Evolutionary conservation across 805 yeast genomes (phyloP).

Genomic region (Candida sithepensis): DNA sequence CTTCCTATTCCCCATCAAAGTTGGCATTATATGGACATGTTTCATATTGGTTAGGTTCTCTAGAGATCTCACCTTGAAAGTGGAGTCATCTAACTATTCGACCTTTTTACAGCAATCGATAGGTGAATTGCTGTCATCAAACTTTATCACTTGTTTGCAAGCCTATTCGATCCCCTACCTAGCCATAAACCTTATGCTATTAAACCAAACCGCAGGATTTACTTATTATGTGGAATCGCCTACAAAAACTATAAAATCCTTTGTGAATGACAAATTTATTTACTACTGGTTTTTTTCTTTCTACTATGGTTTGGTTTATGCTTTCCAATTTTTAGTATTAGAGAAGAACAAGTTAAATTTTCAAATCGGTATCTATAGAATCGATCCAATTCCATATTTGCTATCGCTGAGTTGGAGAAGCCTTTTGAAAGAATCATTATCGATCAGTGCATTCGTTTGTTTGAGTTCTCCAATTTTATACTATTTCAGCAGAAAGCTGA

Average conservation of each 20-base stretch:
- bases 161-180: slow-evolving; percentile 23
- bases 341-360: slow-evolving; percentile 55
- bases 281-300: slow-evolving; percentile 46
- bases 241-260: slow-evolving; percentile 38
- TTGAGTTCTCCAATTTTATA: slow-evolving; percentile 38
- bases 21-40: slow-evolving; percentile 25
- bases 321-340: slow-evolving; percentile 46
- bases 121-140: slow-evolving; percentile 22
- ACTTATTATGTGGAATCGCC: slow-evolving; percentile 31
- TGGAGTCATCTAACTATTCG: slow-evolving; percentile 23
- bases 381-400: slow-evolving; percentile 35
- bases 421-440: slow-evolving; percentile 37
- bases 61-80: slow-evolving; percentile 26
- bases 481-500: slow-evolving; percentile 35
- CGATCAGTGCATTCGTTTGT: slow-evolving; percentile 29
- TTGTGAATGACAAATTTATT: slow-evolving; percentile 41
- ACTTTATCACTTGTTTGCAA: slow-evolving; percentile 17
- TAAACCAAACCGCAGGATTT: slow-evolving; percentile 20
- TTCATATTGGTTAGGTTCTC: slow-evolving; percentile 27
- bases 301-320: slow-evolving; percentile 41
- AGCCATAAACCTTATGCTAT: slow-evolving; percentile 16
- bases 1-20: slow-evolving; percentile 24
- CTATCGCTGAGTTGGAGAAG: slow-evolving; percentile 21
- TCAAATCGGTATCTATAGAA: slow-evolving; percentile 37
- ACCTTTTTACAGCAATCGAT: slow-evolving; percentile 24